Conservation (phyloP, 148 eudicot species). For the Suaeda aralocaspica region DNA sequence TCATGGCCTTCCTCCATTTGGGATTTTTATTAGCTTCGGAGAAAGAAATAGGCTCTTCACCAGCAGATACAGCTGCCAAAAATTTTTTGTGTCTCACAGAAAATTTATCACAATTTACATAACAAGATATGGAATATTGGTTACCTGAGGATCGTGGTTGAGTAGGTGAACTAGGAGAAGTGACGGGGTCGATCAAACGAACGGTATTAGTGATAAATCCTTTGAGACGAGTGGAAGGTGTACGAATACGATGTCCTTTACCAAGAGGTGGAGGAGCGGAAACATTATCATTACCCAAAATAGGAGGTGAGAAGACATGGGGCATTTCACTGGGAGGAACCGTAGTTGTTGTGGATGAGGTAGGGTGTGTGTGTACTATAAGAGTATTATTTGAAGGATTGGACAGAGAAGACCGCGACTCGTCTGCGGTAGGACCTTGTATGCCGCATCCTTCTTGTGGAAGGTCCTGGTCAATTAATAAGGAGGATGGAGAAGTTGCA, state of each 20-base stretch:
- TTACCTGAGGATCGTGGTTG: background rate
- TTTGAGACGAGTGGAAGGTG: background rate
- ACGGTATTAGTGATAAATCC: background rate
- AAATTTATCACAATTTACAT: constrained; percentile 7
- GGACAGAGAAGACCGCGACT: too few species aligned
- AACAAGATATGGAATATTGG: background rate
- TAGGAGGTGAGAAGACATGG: background rate
- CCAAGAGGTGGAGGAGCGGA: too few species aligned
- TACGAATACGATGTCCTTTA: background rate
- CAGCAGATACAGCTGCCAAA: background rate
- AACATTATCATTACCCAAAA: too few species aligned
- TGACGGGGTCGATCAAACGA: background rate
- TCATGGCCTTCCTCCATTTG: background rate
- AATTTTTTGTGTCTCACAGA: background rate
- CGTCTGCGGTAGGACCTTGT: too few species aligned
- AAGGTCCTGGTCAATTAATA: too few species aligned
- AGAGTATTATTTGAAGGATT: too few species aligned
- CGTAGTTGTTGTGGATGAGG: too few species aligned
- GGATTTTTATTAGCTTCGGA: background rate
- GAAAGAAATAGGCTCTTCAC: background rate
- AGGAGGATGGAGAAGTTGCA: too few species aligned
- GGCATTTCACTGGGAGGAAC: background rate
- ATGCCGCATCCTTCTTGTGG: too few species aligned
- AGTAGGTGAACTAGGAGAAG: background rate
- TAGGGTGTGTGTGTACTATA: too few species aligned